phyloP scores from a whole-genome alignment of 225 moss, liverwort and hornwort species.

The Straminergon stramineum region DNA sequence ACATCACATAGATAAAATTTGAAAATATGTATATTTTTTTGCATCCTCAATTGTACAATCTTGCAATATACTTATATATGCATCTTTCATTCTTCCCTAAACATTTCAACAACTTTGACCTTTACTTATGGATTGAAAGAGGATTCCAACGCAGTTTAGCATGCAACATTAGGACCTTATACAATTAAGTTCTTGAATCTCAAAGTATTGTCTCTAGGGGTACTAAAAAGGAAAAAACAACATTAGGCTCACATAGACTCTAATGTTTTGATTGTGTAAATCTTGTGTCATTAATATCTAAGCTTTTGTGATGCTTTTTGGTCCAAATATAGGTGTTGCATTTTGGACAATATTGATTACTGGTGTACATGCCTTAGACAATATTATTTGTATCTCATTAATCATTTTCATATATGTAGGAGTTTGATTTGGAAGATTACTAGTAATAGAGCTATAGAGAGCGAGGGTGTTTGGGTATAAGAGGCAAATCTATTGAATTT shows the following conservation, averaged over 20 bases:
- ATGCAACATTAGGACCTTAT: neutral
- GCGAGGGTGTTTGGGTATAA: too few relatives aligned
- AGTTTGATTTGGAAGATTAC: too few relatives aligned
- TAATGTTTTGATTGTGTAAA: neutral
- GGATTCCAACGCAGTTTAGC: too few relatives aligned
- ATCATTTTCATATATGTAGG: too few relatives aligned
- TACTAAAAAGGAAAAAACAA: accelerated
- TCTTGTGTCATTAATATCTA: neutral
- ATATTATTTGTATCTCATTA: too few relatives aligned
- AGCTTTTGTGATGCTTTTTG: neutral
- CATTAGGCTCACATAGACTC: neutral
- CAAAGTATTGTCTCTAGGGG: neutral
- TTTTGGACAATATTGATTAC: too few relatives aligned
- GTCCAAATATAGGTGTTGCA: too few relatives aligned
- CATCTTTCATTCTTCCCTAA: neutral
- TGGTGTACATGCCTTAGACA: too few relatives aligned
- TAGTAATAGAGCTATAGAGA: too few relatives aligned
- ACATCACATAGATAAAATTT: neutral
- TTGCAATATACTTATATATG: neutral
- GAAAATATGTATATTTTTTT: neutral
- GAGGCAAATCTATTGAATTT: too few relatives aligned
- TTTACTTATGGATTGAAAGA: neutral
- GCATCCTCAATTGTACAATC: neutral
- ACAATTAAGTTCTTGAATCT: neutral
- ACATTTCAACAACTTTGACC: neutral